phyloP scores from a whole-genome alignment of 805 yeast genomes.

The Hanseniaspora lindneri region DNA sequence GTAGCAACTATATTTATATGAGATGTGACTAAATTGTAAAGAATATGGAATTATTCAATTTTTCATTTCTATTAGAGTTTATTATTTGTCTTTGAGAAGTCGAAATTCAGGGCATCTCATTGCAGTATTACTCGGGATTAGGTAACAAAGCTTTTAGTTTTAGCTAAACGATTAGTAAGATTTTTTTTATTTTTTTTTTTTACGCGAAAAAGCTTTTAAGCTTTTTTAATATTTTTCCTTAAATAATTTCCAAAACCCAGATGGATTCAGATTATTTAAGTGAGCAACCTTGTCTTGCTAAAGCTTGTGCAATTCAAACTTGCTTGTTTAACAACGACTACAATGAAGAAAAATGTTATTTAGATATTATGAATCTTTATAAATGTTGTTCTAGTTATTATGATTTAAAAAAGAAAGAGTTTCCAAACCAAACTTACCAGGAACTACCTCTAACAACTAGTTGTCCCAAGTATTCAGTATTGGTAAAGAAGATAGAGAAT shows the following conservation, averaged over 20 bases:
- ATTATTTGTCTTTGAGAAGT: too few relatives aligned
- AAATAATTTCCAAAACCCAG: not conserved
- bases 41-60: too few relatives aligned
- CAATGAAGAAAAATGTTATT: conserved; percentile 64
- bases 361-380: conserved; percentile 56
- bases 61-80: not conserved
- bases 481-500: conserved; percentile 3
- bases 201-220: too few relatives aligned
- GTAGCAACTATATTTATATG: too few relatives aligned
- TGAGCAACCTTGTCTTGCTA: conserved; percentile 49
- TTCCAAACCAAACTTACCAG: not conserved
- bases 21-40: too few relatives aligned
- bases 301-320: conserved; percentile 77
- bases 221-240: too few relatives aligned
- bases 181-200: not conserved
- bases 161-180: not conserved
- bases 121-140: too few relatives aligned
- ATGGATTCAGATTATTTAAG: conserved; percentile 7
- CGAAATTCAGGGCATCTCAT: too few relatives aligned
- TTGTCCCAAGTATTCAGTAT: conserved; percentile 12
- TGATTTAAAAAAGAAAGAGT: conserved; percentile 16
- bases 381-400: conserved; percentile 64
- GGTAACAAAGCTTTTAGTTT: too few relatives aligned
- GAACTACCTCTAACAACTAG: conserved; percentile 12
- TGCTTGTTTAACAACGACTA: conserved; percentile 53